Conservation (phyloP, 202 grass and related monocot genomes). For the Schoenoplectus triqueter region DNA sequence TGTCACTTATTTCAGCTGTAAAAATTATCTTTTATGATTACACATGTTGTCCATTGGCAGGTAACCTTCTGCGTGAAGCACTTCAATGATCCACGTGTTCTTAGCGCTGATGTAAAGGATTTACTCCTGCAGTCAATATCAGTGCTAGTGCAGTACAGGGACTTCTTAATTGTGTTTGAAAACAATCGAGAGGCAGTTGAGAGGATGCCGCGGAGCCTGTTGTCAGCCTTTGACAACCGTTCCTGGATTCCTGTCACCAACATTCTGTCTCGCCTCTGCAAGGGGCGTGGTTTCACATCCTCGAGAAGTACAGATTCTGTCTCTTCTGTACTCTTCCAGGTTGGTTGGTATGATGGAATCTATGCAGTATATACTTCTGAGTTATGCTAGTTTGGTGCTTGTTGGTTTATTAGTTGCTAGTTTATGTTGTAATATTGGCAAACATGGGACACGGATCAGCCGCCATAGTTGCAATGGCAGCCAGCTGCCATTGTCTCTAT, state of each 20-base stretch:
- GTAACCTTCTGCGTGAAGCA: slow-evolving; percentile 81
- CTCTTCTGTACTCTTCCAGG: slow-evolving; percentile 76
- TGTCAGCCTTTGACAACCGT: slow-evolving; percentile 82
- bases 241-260: slow-evolving; percentile 89
- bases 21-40: neutral
- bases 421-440: neutral
- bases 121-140: slow-evolving; percentile 81
- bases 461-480: too few relatives aligned
- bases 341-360: slow-evolving; percentile 38
- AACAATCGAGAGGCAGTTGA: slow-evolving; percentile 77
- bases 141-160: slow-evolving; percentile 76
- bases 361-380: neutral
- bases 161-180: slow-evolving; percentile 82
- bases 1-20: neutral
- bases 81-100: slow-evolving; percentile 78
- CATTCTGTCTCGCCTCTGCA: slow-evolving; percentile 79
- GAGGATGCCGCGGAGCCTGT: slow-evolving; percentile 68
- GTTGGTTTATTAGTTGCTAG: neutral
- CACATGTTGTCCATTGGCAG: slow-evolving; percentile 35
- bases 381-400: slow-evolving; percentile 5
- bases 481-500: too few relatives aligned
- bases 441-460: neutral
- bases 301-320: slow-evolving; percentile 67
- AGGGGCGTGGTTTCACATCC: slow-evolving; percentile 73
- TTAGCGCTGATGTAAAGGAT: slow-evolving; percentile 80